Percentiles rank a stretch among this genome's conserved stretches.
Conservation (phyloP, 805 yeast species). For the Grigorovia humatica region DNA sequence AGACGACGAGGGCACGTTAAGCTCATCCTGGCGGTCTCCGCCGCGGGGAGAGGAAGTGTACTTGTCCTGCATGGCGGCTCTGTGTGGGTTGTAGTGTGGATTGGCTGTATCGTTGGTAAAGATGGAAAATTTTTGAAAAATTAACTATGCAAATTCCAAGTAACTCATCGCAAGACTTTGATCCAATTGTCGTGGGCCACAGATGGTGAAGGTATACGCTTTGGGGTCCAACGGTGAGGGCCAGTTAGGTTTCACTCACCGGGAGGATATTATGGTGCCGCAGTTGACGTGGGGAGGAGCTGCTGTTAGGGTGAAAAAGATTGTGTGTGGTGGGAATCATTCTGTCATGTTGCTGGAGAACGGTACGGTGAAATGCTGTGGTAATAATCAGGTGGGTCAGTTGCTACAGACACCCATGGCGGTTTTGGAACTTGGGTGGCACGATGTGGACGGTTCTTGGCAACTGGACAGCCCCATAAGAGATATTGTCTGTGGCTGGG, state of each 20-base stretch:
- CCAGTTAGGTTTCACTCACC: slow-evolving; percentile 58
- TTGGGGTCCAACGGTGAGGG: slow-evolving; percentile 81
- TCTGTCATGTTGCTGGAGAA: slow-evolving; percentile 46
- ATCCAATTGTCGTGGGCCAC: too few species aligned
- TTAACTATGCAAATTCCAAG: neutral
- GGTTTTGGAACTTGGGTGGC: neutral
- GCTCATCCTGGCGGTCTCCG: neutral
- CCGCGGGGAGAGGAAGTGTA: neutral
- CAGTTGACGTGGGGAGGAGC: slow-evolving; percentile 5
- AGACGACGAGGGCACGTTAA: slow-evolving; percentile 20
- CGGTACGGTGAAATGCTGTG: slow-evolving; percentile 49
- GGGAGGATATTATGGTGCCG: slow-evolving; percentile 37
- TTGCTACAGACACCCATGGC: slow-evolving; percentile 9
- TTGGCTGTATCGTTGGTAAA: neutral
- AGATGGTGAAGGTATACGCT: slow-evolving; percentile 24
- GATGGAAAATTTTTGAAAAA: neutral
- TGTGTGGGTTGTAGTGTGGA: neutral
- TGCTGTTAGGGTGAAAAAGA: slow-evolving; percentile 27
- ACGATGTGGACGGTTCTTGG: neutral
- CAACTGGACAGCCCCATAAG: slow-evolving; percentile 27
- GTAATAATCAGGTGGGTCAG: slow-evolving; percentile 50
- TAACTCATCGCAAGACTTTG: neutral
- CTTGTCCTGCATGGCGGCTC: neutral
- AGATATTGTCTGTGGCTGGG: slow-evolving; percentile 71
- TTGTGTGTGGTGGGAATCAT: slow-evolving; percentile 84